Conservation (phyloP, 2,329 filamentous ascomycete species). For the Calonectria crousiana region DNA sequence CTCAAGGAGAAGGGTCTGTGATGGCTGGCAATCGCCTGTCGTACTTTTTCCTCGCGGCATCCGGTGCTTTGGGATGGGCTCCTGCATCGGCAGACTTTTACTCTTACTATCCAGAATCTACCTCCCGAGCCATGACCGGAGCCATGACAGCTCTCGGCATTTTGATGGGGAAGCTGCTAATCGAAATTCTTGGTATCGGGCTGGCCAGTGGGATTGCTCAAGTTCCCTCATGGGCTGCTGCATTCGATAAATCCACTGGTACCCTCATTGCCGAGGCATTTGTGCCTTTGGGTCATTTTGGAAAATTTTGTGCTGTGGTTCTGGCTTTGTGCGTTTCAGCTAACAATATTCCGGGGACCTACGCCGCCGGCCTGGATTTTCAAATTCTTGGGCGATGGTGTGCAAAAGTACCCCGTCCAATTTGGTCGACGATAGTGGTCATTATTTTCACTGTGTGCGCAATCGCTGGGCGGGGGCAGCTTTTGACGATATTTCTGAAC, state of each 20-base stretch:
- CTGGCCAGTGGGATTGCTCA: neutral
- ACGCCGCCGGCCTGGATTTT: neutral
- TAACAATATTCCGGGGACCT: neutral
- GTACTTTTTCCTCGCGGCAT: neutral
- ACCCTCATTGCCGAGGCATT: neutral
- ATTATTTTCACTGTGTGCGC: neutral
- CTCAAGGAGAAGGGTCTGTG: neutral
- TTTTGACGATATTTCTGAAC: neutral
- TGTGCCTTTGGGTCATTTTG: neutral
- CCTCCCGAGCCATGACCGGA: neutral
- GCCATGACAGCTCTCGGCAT: neutral
- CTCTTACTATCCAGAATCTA: neutral
- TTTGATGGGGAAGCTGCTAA: neutral
- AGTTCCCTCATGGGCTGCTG: neutral
- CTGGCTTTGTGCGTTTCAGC: neutral
- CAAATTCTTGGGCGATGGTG: neutral
- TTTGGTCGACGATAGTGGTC: neutral
- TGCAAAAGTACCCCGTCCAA: neutral
- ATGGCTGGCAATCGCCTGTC: neutral
- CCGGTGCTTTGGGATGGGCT: neutral
- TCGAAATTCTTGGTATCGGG: neutral
- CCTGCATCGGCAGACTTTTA: constrained; percentile 7
- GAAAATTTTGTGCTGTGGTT: neutral
- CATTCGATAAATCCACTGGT: neutral
- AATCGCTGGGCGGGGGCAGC: neutral